These are phyloP conservation scores for Hyaloscypha bicolor DNA, from an alignment of 495 filamentous ascomycete genomes.

Conservation along the genomic window DNA sequence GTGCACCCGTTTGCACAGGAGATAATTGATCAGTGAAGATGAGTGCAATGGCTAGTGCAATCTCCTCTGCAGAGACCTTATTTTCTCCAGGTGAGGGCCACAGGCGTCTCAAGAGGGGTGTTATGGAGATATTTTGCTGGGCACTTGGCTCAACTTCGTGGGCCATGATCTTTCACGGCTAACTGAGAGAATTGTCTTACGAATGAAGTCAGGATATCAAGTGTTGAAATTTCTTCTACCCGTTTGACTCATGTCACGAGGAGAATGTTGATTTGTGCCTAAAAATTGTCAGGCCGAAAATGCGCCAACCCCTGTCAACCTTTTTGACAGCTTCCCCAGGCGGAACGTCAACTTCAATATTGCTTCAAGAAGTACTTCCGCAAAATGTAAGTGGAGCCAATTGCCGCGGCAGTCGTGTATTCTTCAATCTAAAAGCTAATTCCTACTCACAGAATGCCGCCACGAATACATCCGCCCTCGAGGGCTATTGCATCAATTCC, in stretches of 20 bases:
- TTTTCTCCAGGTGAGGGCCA: constrained; percentile 60
- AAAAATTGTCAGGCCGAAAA: not conserved
- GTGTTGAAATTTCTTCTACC: not conserved
- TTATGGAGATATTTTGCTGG: constrained; percentile 61
- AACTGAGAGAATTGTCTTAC: constrained; percentile 1
- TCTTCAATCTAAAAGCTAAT: not conserved
- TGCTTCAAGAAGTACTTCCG: not conserved
- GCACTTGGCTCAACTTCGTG: constrained; percentile 25
- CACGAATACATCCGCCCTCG: constrained; percentile 33
- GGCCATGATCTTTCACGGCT: constrained; percentile 7
- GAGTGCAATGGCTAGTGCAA: constrained; percentile 81
- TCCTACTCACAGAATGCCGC: constrained; percentile 45
- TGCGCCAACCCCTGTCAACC: too few species aligned
- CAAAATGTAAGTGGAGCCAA: constrained; percentile 17
- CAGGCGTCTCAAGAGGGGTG: constrained; percentile 76
- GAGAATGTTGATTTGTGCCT: not conserved
- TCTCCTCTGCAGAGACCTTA: constrained; percentile 72
- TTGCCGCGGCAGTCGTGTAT: not conserved
- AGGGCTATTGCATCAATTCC: constrained; percentile 31
- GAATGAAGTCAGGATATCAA: not conserved
- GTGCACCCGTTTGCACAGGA: constrained; percentile 77
- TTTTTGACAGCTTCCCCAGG: too few species aligned
- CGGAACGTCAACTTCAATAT: not conserved
- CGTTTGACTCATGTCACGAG: constrained; percentile 2
- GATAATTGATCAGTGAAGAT: constrained; percentile 88